A percentile compares a stretch with the other conserved stretches of the same genome.
These are phyloP conservation scores for Microglena sp. DNA, from an alignment of 139 green algal species.

Conservation along the genomic window DNA sequence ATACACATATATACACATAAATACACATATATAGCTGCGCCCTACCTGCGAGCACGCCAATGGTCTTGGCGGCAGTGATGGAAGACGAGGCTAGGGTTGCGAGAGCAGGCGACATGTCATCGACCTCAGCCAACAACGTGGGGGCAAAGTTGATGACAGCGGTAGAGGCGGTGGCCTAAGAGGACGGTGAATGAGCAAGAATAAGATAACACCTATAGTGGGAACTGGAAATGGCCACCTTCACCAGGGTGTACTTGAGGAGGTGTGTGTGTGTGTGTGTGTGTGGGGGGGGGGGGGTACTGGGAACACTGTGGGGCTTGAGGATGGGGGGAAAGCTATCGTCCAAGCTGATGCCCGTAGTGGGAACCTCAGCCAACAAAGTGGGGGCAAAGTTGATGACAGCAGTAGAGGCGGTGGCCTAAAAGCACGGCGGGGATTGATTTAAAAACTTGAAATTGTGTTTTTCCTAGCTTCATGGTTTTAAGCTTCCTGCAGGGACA, in stretches of 20 bases:
- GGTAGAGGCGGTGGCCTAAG: slow-evolving; percentile 48
- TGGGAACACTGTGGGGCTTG: too few relatives aligned
- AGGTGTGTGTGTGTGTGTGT: slow-evolving; percentile 1
- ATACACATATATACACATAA: slow-evolving; percentile 3
- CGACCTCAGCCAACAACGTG: slow-evolving; percentile 19
- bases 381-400: slow-evolving; percentile 78
- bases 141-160: slow-evolving; percentile 82
- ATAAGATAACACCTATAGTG: neutral
- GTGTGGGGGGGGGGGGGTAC: too few relatives aligned
- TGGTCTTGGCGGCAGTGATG: too few relatives aligned
- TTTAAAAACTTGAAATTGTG: too few relatives aligned
- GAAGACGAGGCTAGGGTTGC: too few relatives aligned
- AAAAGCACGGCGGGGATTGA: slow-evolving; percentile 17
- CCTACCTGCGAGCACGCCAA: slow-evolving; percentile 32
- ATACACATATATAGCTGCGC: neutral
- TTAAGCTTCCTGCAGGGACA: too few relatives aligned
- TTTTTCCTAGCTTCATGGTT: too few relatives aligned
- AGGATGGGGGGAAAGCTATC: too few relatives aligned
- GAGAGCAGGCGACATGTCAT: too few relatives aligned
- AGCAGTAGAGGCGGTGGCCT: slow-evolving; percentile 47
- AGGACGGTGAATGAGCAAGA: slow-evolving; percentile 11
- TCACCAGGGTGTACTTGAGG: neutral
- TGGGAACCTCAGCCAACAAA: slow-evolving; percentile 15
- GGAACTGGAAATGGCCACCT: neutral
- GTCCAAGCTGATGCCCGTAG: too few relatives aligned